A percentile compares a stretch with the other conserved stretches of the same genome.
These are phyloP conservation scores for Boletales sp. DNA, from an alignment of 768 basidiomycete species.

Conservation along the genomic window DNA sequence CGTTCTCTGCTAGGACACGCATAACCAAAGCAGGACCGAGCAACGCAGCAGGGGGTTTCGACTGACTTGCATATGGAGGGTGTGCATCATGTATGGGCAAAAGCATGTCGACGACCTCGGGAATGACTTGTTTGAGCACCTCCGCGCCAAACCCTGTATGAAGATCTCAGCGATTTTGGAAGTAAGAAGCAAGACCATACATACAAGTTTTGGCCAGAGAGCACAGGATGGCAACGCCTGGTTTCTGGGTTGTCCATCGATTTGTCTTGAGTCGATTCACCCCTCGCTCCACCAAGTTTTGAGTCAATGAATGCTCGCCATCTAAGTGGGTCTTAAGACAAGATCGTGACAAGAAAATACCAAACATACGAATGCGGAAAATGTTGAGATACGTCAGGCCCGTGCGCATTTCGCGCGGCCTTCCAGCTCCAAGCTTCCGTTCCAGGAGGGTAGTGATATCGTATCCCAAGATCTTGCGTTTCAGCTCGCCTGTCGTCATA, in stretches of 20 bases:
- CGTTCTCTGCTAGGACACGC: conserved; percentile 10
- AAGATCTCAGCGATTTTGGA: neutral
- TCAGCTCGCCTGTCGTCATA: conserved; percentile 1
- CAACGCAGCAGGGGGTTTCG: conserved; percentile 5
- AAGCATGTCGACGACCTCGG: conserved; percentile 11
- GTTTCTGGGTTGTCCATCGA: conserved; percentile 12
- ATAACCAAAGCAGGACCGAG: conserved; percentile 15
- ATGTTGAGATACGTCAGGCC: conserved; percentile 13
- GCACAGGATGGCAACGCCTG: conserved; percentile 15
- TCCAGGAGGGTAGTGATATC: conserved; percentile 10
- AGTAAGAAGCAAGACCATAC: neutral
- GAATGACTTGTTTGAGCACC: conserved; percentile 5
- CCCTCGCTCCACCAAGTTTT: conserved; percentile 12
- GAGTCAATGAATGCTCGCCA: conserved; percentile 3
- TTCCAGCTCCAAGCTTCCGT: conserved; percentile 10
- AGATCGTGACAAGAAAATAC: neutral
- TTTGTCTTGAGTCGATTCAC: conserved; percentile 6
- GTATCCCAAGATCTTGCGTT: conserved; percentile 2
- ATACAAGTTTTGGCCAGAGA: conserved; percentile 14
- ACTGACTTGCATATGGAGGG: neutral
- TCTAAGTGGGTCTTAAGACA: neutral
- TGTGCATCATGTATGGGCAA: conserved; percentile 3
- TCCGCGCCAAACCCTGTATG: conserved; percentile 11
- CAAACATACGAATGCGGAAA: conserved; percentile 6
- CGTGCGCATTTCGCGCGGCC: conserved; percentile 12